phyloP scores from a whole-genome alignment of 164 flowering plant genomes.

The Sextonia rubra region DNA sequence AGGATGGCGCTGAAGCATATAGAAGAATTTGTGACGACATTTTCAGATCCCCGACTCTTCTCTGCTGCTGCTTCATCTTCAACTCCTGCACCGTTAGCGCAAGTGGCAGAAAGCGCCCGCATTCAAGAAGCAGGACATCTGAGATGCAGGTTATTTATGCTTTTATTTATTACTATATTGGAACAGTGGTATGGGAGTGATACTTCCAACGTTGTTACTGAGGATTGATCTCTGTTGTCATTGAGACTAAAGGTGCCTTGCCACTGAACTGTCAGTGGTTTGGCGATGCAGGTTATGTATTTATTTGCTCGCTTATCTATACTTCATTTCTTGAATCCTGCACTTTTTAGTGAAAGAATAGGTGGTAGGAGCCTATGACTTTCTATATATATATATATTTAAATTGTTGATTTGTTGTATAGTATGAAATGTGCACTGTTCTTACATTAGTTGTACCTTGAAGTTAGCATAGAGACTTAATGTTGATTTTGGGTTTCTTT shows the following conservation, averaged over 20 bases:
- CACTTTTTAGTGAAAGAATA: too few relatives aligned
- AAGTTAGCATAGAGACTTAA: neutral
- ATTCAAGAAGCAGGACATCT: conserved; percentile 96
- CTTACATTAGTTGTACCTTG: neutral
- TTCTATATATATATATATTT: too few relatives aligned
- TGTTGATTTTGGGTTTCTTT: neutral
- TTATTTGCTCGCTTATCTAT: too few relatives aligned
- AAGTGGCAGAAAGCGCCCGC: conserved; percentile 76
- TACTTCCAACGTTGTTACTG: too few relatives aligned
- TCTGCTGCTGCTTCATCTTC: conserved; percentile 79
- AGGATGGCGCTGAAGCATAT: conserved; percentile 83
- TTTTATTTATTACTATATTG: neutral
- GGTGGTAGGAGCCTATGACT: too few relatives aligned
- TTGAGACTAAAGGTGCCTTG: neutral
- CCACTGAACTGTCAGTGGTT: neutral
- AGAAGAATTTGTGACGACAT: conserved; percentile 68
- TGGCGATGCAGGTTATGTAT: too few relatives aligned
- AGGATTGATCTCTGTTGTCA: neutral
- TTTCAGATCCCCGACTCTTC: conserved; percentile 74
- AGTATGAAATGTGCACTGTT: too few relatives aligned
- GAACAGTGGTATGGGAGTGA: neutral
- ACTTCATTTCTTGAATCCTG: too few relatives aligned
- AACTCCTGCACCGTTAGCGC: conserved; percentile 69
- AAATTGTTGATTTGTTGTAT: neutral
- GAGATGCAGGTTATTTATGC: conserved; percentile 76